Percentiles rank a stretch among this genome's conserved stretches.
Conservation (phyloP, 176 grass and related monocot genomes). For the Juncus effusus region DNA sequence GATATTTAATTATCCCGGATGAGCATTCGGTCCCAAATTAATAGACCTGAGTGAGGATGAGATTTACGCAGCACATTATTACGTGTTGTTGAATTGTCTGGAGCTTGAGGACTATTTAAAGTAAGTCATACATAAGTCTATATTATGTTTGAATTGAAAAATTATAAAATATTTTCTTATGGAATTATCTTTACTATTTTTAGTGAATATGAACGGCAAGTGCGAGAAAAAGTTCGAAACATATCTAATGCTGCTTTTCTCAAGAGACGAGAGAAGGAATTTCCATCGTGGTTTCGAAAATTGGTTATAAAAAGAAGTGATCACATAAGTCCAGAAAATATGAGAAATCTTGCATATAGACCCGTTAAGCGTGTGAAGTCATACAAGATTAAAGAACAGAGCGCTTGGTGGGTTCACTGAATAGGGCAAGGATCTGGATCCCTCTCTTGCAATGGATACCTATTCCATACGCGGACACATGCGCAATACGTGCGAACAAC, state of each 20-base stretch:
- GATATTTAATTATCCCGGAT: neutral
- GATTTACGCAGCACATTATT: slow-evolving; percentile 4
- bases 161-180: too few relatives aligned
- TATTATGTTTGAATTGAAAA: too few relatives aligned
- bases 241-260: neutral
- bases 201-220: neutral
- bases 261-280: neutral
- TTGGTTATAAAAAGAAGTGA: too few relatives aligned
- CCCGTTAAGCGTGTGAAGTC: too few relatives aligned
- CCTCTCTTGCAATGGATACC: neutral
- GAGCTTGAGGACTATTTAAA: slow-evolving; percentile 14
- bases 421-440: too few relatives aligned
- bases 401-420: too few relatives aligned
- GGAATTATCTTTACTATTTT: too few relatives aligned
- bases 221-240: neutral
- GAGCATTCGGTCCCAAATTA: neutral
- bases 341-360: too few relatives aligned
- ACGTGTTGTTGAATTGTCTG: slow-evolving; percentile 12
- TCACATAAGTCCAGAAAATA: too few relatives aligned
- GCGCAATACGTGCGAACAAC: neutral
- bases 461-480: neutral
- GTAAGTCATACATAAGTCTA: slow-evolving; percentile 1
- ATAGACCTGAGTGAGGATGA: slow-evolving; percentile 9
- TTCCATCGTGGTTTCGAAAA: neutral
- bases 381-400: slow-evolving; percentile 5